phyloP scores from a whole-genome alignment of 2,329 filamentous ascomycete genomes.

The Cladosporium halotolerans region DNA sequence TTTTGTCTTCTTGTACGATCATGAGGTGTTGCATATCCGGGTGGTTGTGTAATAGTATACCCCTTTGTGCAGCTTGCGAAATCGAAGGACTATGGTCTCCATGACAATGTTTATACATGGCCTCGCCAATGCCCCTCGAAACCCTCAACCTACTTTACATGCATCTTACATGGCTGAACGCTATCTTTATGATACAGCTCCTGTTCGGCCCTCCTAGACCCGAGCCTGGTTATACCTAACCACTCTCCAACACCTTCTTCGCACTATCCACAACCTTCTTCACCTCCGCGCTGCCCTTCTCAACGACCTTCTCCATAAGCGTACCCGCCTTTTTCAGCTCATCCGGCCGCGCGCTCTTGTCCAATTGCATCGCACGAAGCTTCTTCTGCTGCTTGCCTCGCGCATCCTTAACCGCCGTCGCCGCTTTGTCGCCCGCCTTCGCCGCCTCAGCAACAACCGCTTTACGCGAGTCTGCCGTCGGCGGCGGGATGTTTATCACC shows the following conservation, averaged over 20 bases:
- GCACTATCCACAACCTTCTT: conserved; percentile 45
- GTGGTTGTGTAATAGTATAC: background rate
- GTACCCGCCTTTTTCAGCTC: conserved; percentile 44
- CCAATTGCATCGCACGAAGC: conserved; percentile 38
- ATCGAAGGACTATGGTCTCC: too few relatives aligned
- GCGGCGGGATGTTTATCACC: conserved; percentile 50
- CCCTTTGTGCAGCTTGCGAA: too few relatives aligned
- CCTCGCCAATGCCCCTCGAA: too few relatives aligned
- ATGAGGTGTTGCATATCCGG: too few relatives aligned
- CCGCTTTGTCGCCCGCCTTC: conserved; percentile 39
- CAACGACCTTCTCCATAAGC: conserved; percentile 46
- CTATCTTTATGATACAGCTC: too few relatives aligned
- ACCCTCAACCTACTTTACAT: too few relatives aligned
- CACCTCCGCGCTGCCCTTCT: conserved; percentile 42
- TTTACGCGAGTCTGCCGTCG: conserved; percentile 48
- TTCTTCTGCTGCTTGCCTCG: conserved; percentile 45
- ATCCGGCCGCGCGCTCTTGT: conserved; percentile 40
- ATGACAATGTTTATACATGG: too few relatives aligned
- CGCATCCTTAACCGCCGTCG: conserved; percentile 37
- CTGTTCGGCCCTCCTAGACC: too few relatives aligned
- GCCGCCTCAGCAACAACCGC: conserved; percentile 22
- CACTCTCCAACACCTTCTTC: conserved; percentile 40
- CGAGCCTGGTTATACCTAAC: conserved; percentile 10
- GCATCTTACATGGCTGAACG: too few relatives aligned
- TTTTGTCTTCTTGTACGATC: too few relatives aligned